Conservation (phyloP, 2,329 filamentous ascomycete species). For the Rhytidhysteron rufulum region DNA sequence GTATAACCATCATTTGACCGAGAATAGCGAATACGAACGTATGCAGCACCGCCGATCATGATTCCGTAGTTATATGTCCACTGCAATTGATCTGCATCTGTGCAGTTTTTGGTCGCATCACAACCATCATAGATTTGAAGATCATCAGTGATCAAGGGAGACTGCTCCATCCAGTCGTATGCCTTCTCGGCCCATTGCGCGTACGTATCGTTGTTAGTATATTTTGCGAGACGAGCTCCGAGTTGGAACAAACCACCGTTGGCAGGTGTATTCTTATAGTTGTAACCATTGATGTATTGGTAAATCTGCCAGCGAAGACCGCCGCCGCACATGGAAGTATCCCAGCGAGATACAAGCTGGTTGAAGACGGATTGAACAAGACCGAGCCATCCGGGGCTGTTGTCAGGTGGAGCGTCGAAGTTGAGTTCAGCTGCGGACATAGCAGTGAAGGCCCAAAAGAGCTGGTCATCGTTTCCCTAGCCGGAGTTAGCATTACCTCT, state of each 20-base stretch:
- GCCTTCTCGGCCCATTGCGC: slow-evolving; percentile 31
- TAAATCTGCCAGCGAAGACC: slow-evolving; percentile 37
- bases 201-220: slow-evolving; percentile 35
- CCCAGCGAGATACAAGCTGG: slow-evolving; percentile 31
- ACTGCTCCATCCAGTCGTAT: slow-evolving; percentile 31
- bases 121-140: slow-evolving; percentile 27
- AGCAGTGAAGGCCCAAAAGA: slow-evolving; percentile 55
- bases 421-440: slow-evolving; percentile 54
- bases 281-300: slow-evolving; percentile 31
- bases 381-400: slow-evolving; percentile 41
- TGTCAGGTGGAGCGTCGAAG: slow-evolving; percentile 39
- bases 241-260: slow-evolving; percentile 38
- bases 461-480: slow-evolving; percentile 55
- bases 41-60: slow-evolving; percentile 30
- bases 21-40: slow-evolving; percentile 13
- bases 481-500: too few species aligned
- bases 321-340: slow-evolving; percentile 26
- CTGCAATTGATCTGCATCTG: slow-evolving; percentile 23
- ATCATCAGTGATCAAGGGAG: slow-evolving; percentile 20
- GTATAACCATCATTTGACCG: too few species aligned
- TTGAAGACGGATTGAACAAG: slow-evolving; percentile 41
- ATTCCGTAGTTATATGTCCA: slow-evolving; percentile 39
- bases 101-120: slow-evolving; percentile 18
- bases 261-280: slow-evolving; percentile 37
- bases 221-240: slow-evolving; percentile 33